Evolutionary conservation across 345 rosid species (phyloP).

Genomic region (Linum trigynum): DNA sequence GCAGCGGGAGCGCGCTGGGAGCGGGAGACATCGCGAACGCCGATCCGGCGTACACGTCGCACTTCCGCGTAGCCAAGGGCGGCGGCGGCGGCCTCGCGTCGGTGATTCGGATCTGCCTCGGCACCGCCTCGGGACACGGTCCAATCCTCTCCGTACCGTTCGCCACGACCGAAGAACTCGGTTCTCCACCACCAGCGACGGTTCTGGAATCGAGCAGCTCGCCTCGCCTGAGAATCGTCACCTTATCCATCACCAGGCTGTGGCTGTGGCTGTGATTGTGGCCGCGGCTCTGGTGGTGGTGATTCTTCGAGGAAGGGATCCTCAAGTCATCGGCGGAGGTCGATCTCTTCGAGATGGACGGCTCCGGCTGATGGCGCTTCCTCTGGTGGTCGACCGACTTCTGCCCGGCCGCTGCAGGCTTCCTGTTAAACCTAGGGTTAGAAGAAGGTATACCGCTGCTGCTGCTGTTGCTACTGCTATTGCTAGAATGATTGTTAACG

Average conservation of each 20-base stretch:
- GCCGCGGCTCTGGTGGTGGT: conserved; percentile 1
- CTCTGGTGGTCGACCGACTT: conserved; percentile 16
- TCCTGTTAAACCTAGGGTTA: conserved; percentile 31
- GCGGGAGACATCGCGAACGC: conserved; percentile 47
- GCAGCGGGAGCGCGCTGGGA: conserved; percentile 54
- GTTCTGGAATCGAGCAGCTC: conserved; percentile 45
- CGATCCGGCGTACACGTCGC: conserved; percentile 47
- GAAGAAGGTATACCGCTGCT: neutral
- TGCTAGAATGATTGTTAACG: neutral
- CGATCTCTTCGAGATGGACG: conserved; percentile 25
- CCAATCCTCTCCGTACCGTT: conserved; percentile 22
- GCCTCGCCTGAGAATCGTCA: conserved; percentile 42
- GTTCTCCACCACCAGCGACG: neutral
- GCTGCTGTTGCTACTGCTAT: neutral
- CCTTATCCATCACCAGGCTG: conserved; percentile 30
- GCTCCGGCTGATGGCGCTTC: conserved; percentile 33
- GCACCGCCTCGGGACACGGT: conserved; percentile 21
- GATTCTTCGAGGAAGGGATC: conserved; percentile 8
- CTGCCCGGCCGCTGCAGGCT: conserved; percentile 25
- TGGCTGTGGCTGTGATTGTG: neutral
- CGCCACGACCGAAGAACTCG: conserved; percentile 9
- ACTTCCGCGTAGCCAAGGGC: conserved; percentile 19
- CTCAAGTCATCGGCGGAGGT: conserved; percentile 31
- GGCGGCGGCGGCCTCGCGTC: conserved; percentile 23
- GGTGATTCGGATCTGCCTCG: conserved; percentile 20